Conservation (phyloP, 352 stramenopile species). For the Peronosclerospora sorghi region DNA sequence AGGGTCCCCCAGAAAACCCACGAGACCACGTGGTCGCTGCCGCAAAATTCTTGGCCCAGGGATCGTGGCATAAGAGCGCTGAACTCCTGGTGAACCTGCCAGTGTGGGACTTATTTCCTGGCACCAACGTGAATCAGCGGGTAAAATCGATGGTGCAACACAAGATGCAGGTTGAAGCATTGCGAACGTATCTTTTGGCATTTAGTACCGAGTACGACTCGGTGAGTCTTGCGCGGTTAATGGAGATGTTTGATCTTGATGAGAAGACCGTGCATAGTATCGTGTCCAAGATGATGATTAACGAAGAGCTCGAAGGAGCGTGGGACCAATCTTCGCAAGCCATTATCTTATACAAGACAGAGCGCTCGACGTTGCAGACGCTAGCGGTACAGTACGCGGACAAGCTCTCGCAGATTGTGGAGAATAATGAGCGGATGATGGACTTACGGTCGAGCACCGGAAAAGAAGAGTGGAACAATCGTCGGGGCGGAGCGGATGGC, state of each 20-base stretch:
- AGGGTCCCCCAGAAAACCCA: slow-evolving; percentile 95
- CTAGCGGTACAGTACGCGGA: slow-evolving; percentile 95
- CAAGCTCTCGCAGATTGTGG: slow-evolving; percentile 82
- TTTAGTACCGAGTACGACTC: slow-evolving; percentile 95
- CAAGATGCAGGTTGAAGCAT: slow-evolving; percentile 93
- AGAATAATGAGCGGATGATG: slow-evolving; percentile 87
- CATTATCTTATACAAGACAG: slow-evolving; percentile 91
- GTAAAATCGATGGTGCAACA: slow-evolving; percentile 88
- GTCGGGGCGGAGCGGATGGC: slow-evolving; percentile 28
- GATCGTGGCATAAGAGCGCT: slow-evolving; percentile 91
- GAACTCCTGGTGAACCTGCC: slow-evolving; percentile 83
- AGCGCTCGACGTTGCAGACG: slow-evolving; percentile 90
- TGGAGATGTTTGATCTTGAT: slow-evolving; percentile 95
- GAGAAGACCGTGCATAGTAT: slow-evolving; percentile 94
- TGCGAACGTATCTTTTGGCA: slow-evolving; percentile 94
- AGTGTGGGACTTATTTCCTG: slow-evolving; percentile 94
- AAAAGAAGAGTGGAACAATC: slow-evolving; percentile 62
- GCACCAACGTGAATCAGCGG: slow-evolving; percentile 58
- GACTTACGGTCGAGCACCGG: slow-evolving; percentile 54
- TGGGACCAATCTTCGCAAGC: slow-evolving; percentile 98
- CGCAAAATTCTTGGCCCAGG: slow-evolving; percentile 89
- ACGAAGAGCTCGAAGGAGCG: slow-evolving; percentile 91
- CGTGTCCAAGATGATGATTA: slow-evolving; percentile 99
- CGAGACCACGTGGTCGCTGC: slow-evolving; percentile 95
- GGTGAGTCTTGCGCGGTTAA: slow-evolving; percentile 89